Evolutionary conservation across 305 asterid genomes (phyloP), one percentile per base, ranked within the genome.

Genomic region (Rubia peregrina): DNA sequence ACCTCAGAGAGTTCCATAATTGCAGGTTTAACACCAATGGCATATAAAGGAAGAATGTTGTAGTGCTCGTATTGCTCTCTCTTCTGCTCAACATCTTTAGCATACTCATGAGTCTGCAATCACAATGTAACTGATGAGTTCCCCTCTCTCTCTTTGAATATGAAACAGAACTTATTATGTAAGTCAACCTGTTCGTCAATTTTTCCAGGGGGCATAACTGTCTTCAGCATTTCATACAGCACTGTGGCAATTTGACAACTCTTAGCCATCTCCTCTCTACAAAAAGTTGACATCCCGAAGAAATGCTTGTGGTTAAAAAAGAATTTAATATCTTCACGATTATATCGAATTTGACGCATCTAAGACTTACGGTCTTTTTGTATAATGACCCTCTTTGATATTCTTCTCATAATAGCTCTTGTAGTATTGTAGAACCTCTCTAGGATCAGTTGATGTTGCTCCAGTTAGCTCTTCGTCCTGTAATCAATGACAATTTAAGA

Each of bases 1-100:
- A 94, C 98, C 99, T 95, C 98, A 22, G 97, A 90, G 71, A 90
- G 92, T 80, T 92, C 96, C 98, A 95, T 91, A 72, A 95, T 88
- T 60, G 88, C 96, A 14, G 99, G 98, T 77, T 85, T 92, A 79
- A 87, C 88, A 53, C 92, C 98, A 79, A 78, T 83, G 36, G 98
- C 85, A 74, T 90, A 85, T 82, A 95, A 74, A 49, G 98, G 99
- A 74, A 95, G 88, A 81, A 95, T 86, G 88, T 95, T 95, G 79
- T 90, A 90, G 86, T 88, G 98, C 86, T 75, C 83, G 63, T 81
- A 81, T 80, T 90, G 93, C 71, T 83, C 96, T 71, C 88, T 90
- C 83, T 86, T 92, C 88, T 87, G 86, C 78, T 95, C 96, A 16
- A 95, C 96, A 74, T 87, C 96, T 80, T 86, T 84, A 73, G 98